phyloP scores from a whole-genome alignment of 805 yeast species.

The Kodamaea restingae region DNA sequence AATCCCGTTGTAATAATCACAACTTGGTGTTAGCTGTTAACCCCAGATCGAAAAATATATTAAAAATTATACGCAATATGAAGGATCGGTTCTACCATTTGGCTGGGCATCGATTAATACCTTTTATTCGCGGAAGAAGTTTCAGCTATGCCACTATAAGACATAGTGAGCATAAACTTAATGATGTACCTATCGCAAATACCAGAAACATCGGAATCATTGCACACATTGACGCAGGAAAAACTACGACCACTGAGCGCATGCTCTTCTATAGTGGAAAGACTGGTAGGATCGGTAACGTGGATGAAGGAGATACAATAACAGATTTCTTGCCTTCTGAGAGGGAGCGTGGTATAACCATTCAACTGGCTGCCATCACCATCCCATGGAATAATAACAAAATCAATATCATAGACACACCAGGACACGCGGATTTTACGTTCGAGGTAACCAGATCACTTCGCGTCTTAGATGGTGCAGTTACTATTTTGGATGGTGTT shows the following conservation, averaged over 20 bases:
- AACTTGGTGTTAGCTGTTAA: too few species aligned
- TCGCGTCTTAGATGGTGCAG: slow-evolving; percentile 91
- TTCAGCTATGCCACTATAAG: not conserved
- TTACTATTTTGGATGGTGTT: slow-evolving; percentile 88
- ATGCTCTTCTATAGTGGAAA: slow-evolving; percentile 89
- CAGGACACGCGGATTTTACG: slow-evolving; percentile 97
- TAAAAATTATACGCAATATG: too few species aligned
- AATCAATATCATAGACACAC: slow-evolving; percentile 90
- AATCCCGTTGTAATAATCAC: too few species aligned
- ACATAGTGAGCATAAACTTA: slow-evolving; percentile 15
- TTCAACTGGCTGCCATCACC: slow-evolving; percentile 93
- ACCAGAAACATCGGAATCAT: slow-evolving; percentile 90
- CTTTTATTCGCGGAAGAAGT: not conserved
- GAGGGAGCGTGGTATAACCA: slow-evolving; percentile 89
- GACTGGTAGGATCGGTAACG: slow-evolving; percentile 79
- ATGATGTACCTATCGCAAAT: slow-evolving; percentile 27
- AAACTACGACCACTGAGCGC: slow-evolving; percentile 95
- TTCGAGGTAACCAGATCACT: slow-evolving; percentile 90
- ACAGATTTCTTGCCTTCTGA: slow-evolving; percentile 91
- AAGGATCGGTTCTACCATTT: too few species aligned
- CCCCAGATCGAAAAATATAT: not conserved
- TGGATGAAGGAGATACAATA: slow-evolving; percentile 94
- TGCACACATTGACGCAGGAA: slow-evolving; percentile 99
- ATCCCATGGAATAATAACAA: slow-evolving; percentile 76
- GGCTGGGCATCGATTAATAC: not conserved